Conservation (phyloP, 2,329 filamentous ascomycete species). For the Zymoseptoria tritici region DNA sequence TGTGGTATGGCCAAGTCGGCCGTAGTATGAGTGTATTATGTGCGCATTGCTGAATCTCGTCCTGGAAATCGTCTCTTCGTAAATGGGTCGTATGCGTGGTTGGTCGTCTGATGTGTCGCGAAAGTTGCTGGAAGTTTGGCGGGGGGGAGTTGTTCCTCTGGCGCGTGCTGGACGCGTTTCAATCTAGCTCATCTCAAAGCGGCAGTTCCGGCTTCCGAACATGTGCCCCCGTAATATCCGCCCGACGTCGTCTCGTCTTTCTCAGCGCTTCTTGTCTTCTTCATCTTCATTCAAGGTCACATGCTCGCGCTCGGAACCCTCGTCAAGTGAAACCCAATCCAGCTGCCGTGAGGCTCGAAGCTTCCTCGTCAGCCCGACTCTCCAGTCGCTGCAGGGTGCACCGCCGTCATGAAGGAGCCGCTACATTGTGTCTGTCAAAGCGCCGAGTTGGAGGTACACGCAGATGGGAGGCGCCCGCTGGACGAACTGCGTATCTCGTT, state of each 20-base stretch:
- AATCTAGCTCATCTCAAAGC: neutral
- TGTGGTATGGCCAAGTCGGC: slow-evolving; percentile 6
- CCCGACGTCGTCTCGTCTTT: neutral
- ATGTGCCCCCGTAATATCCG: neutral
- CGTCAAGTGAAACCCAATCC: neutral
- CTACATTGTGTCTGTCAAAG: no score
- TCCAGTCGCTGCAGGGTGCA: no score
- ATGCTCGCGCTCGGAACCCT: neutral
- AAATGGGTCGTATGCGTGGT: neutral
- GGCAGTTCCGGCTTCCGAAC: neutral
- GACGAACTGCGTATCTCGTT: no score
- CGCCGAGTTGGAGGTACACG: no score
- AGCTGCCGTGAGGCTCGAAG: neutral
- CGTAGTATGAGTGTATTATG: neutral
- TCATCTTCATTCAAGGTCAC: neutral
- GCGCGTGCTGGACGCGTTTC: neutral
- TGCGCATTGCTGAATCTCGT: neutral
- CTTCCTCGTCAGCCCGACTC: neutral
- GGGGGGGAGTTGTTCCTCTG: neutral
- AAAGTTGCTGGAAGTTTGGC: neutral
- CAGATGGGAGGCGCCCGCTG: no score
- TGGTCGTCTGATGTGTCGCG: neutral
- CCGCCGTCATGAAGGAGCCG: no score
- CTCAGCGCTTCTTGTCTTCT: neutral
- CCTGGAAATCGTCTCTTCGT: neutral